phyloP scores from a whole-genome alignment of 192 early-diverging fungal genomes.

The Coemansia guatemalensis region DNA sequence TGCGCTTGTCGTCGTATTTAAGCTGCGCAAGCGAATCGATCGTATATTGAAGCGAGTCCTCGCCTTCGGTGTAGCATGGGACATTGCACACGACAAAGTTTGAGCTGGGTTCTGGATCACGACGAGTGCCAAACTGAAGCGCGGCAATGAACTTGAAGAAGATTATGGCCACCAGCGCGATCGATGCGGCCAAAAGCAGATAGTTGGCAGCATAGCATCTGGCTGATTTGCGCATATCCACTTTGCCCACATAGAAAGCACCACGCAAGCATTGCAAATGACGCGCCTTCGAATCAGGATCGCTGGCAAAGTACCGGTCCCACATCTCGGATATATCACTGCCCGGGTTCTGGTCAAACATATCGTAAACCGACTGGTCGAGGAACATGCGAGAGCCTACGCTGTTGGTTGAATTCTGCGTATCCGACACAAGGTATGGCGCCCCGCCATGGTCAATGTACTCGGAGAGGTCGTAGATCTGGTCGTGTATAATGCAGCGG shows the following conservation, averaged over 20 bases:
- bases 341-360: slow-evolving; percentile 66
- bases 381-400: slow-evolving; percentile 58
- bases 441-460: slow-evolving; percentile 59
- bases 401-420: slow-evolving; percentile 39
- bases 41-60: slow-evolving; percentile 89
- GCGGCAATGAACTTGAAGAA: slow-evolving; percentile 97
- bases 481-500: slow-evolving; percentile 67
- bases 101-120: slow-evolving; percentile 78
- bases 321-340: slow-evolving; percentile 63
- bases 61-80: slow-evolving; percentile 98
- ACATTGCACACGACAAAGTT: slow-evolving; percentile 94
- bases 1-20: slow-evolving; percentile 97
- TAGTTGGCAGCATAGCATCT: slow-evolving; percentile 82
- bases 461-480: slow-evolving; percentile 70
- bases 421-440: slow-evolving; percentile 49
- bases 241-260: slow-evolving; percentile 81
- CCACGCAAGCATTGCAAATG: slow-evolving; percentile 78
- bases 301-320: slow-evolving; percentile 56
- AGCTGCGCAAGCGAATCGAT: slow-evolving; percentile 90
- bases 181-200: slow-evolving; percentile 76
- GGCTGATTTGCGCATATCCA: slow-evolving; percentile 80
- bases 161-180: slow-evolving; percentile 80
- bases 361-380: slow-evolving; percentile 57
- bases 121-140: slow-evolving; percentile 75
- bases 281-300: slow-evolving; percentile 40